Evolutionary conservation across 78 protist species (phyloP), one percentile per base, ranked within the genome.

Genomic region (Tieghemostelium lacteum): DNA sequence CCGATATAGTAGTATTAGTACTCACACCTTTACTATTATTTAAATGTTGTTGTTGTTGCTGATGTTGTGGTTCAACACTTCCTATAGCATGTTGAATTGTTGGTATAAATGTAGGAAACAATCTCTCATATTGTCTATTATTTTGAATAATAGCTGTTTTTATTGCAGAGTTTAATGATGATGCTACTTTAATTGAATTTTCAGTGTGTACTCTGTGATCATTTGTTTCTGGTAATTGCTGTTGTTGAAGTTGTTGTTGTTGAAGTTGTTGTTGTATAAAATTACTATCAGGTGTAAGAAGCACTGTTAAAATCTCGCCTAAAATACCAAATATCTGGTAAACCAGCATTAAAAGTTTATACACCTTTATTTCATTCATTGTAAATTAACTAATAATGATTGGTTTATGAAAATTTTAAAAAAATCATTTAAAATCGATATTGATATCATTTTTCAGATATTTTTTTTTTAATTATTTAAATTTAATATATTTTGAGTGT

Each of bases 291-390:
- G 72, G 72, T 8, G 72, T 28, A n/a, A 64, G 10, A 36, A 64
- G 12, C 36, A 64, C n/a, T 64, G 36, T 19, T 36, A 64, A n/a
- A 20, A 64, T 64, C 20, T 64, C 72, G 10, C 72, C 72, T 8
- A 64, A 24, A 34, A 64, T 64, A 10, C 54, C 42, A 64, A 64
- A 64, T 34, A 64, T 64, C 29, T 64, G 72, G 36, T 34, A 64
- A 34, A 64, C 22, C n/a, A 64, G 42, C 8, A 24, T 34, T 17
- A 64, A n/a, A n/a, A n/a, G n/a, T n/a, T n/a, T n/a, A n/a, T n/a
- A n/a, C n/a, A n/a, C n/a, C n/a, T n/a, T n/a, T n/a, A n/a, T n/a
- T n/a, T n/a, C n/a, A n/a, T n/a, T n/a, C n/a, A n/a, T n/a, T n/a
- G n/a, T n/a, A n/a, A n/a, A n/a, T n/a, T n/a, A n/a, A n/a, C n/a